Conservation (phyloP, 1,284 basidiomycete genomes). For the Heliocybe sulcata region DNA sequence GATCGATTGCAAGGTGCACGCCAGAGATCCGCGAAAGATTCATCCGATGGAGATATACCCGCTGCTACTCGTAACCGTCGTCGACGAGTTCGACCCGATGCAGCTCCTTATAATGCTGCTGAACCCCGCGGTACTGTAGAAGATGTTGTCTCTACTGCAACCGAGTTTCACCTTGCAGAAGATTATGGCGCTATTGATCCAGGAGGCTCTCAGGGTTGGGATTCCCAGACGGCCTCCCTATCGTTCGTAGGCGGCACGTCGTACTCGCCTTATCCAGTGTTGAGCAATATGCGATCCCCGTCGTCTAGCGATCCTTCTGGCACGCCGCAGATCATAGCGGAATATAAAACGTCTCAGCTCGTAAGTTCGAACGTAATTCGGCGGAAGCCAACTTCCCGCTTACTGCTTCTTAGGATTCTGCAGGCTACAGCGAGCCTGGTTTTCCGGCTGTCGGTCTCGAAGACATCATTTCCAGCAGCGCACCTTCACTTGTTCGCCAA, state of each 20-base stretch:
- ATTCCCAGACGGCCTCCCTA: neutral
- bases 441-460: neutral
- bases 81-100: neutral
- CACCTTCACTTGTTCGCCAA: neutral
- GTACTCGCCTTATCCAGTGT: neutral
- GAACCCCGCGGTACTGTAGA: neutral
- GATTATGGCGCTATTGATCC: neutral
- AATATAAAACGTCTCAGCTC: neutral
- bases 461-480: neutral
- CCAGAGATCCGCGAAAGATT: conserved; percentile 33
- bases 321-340: neutral
- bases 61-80: conserved; percentile 18
- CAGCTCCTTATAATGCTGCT: neutral
- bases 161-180: neutral
- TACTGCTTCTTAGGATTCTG: neutral
- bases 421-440: neutral
- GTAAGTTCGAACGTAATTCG: neutral
- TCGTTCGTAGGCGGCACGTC: neutral
- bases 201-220: neutral
- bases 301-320: neutral
- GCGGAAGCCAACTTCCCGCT: neutral
- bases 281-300: neutral
- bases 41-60: conserved; percentile 8
- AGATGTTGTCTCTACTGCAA: neutral
- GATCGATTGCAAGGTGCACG: conserved; percentile 70